phyloP scores from a whole-genome alignment of 495 filamentous ascomycete species.

The Penicillium simplicissimum region DNA sequence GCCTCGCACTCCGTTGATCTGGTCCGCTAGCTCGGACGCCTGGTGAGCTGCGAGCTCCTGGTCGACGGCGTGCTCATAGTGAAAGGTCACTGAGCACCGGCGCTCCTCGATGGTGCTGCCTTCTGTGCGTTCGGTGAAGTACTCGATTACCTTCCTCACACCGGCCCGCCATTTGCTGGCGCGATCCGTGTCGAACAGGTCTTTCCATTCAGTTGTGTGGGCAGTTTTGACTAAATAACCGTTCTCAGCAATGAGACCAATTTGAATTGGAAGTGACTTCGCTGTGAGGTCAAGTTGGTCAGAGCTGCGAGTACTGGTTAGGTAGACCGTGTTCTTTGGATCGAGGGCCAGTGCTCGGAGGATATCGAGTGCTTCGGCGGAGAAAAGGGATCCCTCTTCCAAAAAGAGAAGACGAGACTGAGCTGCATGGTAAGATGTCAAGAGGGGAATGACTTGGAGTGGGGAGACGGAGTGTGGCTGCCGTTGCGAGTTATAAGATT shows the following conservation, averaged over 20 bases:
- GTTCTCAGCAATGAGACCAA: constrained; percentile 87
- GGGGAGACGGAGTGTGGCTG: constrained; percentile 72
- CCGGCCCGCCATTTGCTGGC: constrained; percentile 70
- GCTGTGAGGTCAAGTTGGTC: constrained; percentile 75
- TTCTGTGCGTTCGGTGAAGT: constrained; percentile 82
- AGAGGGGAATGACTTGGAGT: constrained; percentile 60
- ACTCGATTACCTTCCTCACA: constrained; percentile 70
- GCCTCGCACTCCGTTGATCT: constrained; percentile 83
- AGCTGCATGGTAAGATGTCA: constrained; percentile 59
- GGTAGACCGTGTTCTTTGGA: constrained; percentile 72
- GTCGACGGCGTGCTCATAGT: constrained; percentile 73
- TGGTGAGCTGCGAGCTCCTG: constrained; percentile 65
- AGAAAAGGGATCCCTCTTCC: constrained; percentile 78
- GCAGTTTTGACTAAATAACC: constrained; percentile 74
- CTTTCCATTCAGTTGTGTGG: constrained; percentile 59
- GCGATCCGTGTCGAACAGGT: constrained; percentile 64
- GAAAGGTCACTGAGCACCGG: constrained; percentile 75
- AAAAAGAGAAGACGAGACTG: constrained; percentile 72
- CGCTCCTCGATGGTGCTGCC: constrained; percentile 77
- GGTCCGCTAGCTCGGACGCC: constrained; percentile 78
- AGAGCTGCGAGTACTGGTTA: constrained; percentile 76
- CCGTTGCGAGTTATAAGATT: constrained; percentile 69
- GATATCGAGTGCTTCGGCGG: constrained; percentile 67
- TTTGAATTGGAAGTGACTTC: constrained; percentile 55
- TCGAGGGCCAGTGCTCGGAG: constrained; percentile 68